Evolutionary conservation across 2,329 filamentous ascomycete genomes (phyloP).

Genomic region (Fusarium foetens): DNA sequence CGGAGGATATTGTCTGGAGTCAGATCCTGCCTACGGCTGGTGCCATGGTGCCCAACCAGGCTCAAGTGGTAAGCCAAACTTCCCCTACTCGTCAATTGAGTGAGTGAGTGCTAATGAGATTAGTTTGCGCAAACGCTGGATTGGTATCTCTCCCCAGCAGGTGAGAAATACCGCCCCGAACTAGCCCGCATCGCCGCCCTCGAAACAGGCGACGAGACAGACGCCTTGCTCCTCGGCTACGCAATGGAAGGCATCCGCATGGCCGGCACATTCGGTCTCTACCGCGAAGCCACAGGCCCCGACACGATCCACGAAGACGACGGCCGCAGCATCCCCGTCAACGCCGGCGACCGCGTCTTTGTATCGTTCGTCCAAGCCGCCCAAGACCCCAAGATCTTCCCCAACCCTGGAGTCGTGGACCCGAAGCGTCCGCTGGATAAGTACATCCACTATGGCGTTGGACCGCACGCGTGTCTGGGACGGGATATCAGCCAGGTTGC

Average conservation of each 20-base stretch:
- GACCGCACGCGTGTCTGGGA: conserved; percentile 71
- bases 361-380: conserved; percentile 69
- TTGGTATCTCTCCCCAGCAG: conserved; percentile 72
- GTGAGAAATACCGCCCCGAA: conserved; percentile 65
- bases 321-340: conserved; percentile 60
- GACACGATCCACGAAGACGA: conserved; percentile 63
- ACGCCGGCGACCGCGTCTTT: conserved; percentile 69
- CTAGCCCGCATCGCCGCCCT: conserved; percentile 69
- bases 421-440: conserved; percentile 70
- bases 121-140: conserved; percentile 78
- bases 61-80: conserved; percentile 64
- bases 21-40: conserved; percentile 75
- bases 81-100: background rate
- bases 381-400: conserved; percentile 68
- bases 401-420: conserved; percentile 68
- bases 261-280: conserved; percentile 69
- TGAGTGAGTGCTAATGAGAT: conserved; percentile 29
- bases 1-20: conserved; percentile 75
- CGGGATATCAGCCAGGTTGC: conserved; percentile 69
- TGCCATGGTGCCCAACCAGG: conserved; percentile 76
- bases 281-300: conserved; percentile 62
- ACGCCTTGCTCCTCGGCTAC: conserved; percentile 74
- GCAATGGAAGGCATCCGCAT: conserved; percentile 78
- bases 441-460: conserved; percentile 73
- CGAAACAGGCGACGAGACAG: conserved; percentile 65